Evolutionary conservation across 768 basidiomycete genomes (phyloP), one percentile per base, ranked within the genome.

Genomic region (Aureoboletus auriporus): DNA sequence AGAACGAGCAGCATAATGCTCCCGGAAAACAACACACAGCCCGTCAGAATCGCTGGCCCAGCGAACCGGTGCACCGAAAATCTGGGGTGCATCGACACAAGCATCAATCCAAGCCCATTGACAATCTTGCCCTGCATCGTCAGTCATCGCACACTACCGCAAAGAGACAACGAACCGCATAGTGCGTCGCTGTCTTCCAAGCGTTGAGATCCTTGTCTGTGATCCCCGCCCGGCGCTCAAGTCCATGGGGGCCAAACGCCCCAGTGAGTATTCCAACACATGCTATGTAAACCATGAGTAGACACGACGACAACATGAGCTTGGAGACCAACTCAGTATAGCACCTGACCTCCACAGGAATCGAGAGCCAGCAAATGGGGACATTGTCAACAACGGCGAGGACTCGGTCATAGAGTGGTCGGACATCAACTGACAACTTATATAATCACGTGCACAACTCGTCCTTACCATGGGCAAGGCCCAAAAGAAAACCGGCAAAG

Each of bases 401-500:
- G 61, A 62, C 20, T 62, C 58, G 41, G 51, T 56, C 61, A 64
- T 66, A 10, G 59, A 36, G 39, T 33, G 11, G 31, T 30, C 30
- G 12, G 30, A 33, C 20, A 23, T 23, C 20, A 23, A 33, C 33
- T 33, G 12, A 46, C 49, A 50, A 54, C 59, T 57, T 41, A 60
- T 29, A 39, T 47, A 53, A 51, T 56, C 57, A 60, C 9, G 20
- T 40, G 14, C 20, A 26, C 14, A 33, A 41, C 23, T 29, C 20
- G 31, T n/a, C 20, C 39, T 39, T 5, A 28, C 47, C 31, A 88
- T 89, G 87, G 82, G 76, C 39, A 87, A 86, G 60, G 72, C 79
- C n/a, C 86, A 91, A 69, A 95, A 94, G 74, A 96, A 95, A 77
- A 93, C 92, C 23, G 93, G 92, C 55, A 95, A 95, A 70, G 91